phyloP scores from a whole-genome alignment of 78 protist species.

The Emiliania huxleyi region DNA sequence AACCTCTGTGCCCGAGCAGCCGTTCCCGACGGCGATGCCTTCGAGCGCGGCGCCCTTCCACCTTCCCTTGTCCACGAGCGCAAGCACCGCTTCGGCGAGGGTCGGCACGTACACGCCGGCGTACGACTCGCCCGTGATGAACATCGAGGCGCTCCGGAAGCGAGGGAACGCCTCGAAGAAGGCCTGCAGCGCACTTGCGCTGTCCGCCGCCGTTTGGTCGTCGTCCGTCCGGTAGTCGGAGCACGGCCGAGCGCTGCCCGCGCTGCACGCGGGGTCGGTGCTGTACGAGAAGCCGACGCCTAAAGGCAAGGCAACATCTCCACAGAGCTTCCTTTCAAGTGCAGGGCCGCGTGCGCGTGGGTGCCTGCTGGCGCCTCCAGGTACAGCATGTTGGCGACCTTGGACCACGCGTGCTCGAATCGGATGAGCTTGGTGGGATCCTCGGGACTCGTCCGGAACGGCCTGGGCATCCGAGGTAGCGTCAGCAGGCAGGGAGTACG shows the following conservation, averaged over 20 bases:
- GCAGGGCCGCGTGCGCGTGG: no score
- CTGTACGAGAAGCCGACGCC: no score
- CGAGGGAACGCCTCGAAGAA: conserved; percentile 51
- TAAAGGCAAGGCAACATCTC: conserved; percentile 65
- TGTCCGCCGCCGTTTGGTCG: conserved; percentile 43
- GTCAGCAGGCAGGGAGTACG: neutral
- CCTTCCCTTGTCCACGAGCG: neutral
- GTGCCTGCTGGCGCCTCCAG: no score
- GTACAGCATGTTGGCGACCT: no score
- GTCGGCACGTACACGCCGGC: conserved; percentile 58
- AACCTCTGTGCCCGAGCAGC: conserved; percentile 1
- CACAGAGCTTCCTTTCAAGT: conserved; percentile 61
- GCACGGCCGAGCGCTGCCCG: no score
- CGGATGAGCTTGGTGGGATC: neutral
- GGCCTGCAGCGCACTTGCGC: conserved; percentile 11
- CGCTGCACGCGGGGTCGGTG: no score
- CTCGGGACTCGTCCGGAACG: conserved; percentile 36
- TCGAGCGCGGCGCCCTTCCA: neutral
- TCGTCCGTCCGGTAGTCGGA: conserved; percentile 40
- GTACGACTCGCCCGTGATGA: conserved; percentile 52
- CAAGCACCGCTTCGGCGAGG: conserved; percentile 22
- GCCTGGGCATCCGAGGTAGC: no score
- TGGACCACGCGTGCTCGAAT: neutral
- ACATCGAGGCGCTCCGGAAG: neutral
- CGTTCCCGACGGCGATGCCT: conserved; percentile 13